Conservation (phyloP, 139 green algal genomes). For the Chara braunii region DNA sequence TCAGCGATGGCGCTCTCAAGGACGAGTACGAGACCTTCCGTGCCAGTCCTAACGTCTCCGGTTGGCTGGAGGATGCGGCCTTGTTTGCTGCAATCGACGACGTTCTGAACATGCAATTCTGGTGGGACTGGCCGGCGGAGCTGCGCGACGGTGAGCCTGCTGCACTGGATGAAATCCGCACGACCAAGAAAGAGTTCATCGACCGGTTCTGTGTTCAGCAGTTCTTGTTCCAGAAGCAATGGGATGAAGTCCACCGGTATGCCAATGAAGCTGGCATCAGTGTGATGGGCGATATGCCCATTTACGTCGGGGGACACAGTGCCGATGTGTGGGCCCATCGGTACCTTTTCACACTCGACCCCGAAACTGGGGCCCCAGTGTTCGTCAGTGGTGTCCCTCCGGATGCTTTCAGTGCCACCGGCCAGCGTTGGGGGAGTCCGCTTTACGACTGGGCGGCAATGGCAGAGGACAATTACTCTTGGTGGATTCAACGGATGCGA, state of each 20-base stretch:
- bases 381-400: constrained; percentile 80
- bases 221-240: constrained; percentile 94
- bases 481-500: constrained; percentile 78
- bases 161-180: constrained; percentile 26
- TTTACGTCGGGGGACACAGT: constrained; percentile 68
- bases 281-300: constrained; percentile 96
- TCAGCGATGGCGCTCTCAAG: constrained; percentile 4
- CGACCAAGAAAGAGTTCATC: constrained; percentile 56
- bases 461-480: constrained; percentile 63
- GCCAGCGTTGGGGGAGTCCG: constrained; percentile 93
- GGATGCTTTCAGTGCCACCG: constrained; percentile 87
- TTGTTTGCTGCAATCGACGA: constrained; percentile 54
- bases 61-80: constrained; percentile 85
- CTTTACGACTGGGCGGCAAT: constrained; percentile 85
- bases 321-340: constrained; percentile 93
- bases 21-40: constrained; percentile 13
- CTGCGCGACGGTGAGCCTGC: constrained; percentile 41
- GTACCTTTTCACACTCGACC: constrained; percentile 61
- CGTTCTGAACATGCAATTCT: constrained; percentile 51
- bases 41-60: not conserved
- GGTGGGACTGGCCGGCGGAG: constrained; percentile 85
- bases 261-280: constrained; percentile 74
- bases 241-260: constrained; percentile 66
- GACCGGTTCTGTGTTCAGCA: constrained; percentile 82
- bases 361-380: constrained; percentile 9